Evolutionary conservation across 768 basidiomycete genomes (phyloP).

Genomic region (Pleurotus tuber-regium): DNA sequence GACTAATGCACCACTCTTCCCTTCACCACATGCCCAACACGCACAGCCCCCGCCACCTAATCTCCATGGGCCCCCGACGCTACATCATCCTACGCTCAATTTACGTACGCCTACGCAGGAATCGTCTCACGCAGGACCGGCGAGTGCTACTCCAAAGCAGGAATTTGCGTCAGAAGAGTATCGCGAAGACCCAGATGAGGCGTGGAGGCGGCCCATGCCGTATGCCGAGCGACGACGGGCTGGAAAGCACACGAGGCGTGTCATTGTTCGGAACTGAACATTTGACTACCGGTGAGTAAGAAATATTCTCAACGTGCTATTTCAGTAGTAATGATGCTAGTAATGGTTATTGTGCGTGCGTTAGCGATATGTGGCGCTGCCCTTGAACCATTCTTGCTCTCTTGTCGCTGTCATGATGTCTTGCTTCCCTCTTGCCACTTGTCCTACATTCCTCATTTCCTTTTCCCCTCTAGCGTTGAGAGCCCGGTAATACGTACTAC

Average conservation of each 20-base stretch:
- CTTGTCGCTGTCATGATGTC: conserved; percentile 4
- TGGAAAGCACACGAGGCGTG: conserved; percentile 76
- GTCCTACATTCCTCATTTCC: too few species aligned
- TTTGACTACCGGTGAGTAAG: neutral
- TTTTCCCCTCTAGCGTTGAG: too few species aligned
- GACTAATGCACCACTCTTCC: conserved; percentile 31
- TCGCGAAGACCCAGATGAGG: conserved; percentile 60
- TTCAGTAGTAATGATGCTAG: neutral
- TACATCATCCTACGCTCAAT: conserved; percentile 30
- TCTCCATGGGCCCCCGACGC: conserved; percentile 28
- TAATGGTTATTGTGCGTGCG: neutral
- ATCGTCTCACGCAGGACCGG: conserved; percentile 28
- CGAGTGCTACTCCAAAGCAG: conserved; percentile 25
- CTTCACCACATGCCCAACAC: conserved; percentile 15
- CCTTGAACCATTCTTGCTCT: neutral
- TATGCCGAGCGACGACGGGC: conserved; percentile 73
- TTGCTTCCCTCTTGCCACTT: neutral
- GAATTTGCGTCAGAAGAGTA: conserved; percentile 47
- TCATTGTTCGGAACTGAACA: conserved; percentile 53
- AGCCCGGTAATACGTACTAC: too few species aligned
- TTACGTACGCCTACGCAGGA: conserved; percentile 50
- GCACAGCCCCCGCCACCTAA: conserved; percentile 9
- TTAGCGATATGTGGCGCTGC: neutral
- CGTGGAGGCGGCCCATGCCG: conserved; percentile 72
- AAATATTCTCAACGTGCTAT: neutral